phyloP scores from a whole-genome alignment of 768 basidiomycete genomes.

The Cubamyces sp. region DNA sequence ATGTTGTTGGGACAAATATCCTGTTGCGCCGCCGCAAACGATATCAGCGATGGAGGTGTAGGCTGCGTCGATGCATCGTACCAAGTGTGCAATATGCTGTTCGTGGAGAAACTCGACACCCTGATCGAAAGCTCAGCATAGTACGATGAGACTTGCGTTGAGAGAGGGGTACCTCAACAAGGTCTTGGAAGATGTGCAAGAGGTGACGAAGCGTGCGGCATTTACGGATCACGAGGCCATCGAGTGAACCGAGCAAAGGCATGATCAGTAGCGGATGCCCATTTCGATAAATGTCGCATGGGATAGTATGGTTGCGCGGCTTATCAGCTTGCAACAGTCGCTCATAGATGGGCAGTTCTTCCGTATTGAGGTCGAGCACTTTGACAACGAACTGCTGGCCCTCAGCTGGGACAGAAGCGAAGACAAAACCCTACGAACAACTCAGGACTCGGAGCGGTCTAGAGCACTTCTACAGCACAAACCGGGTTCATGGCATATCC shows the following conservation, averaged over 20 bases:
- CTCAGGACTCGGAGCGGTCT: too few species aligned
- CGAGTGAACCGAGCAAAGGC: background rate
- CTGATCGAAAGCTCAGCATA: too few species aligned
- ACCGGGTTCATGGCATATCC: too few species aligned
- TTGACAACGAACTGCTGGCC: background rate
- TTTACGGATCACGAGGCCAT: background rate
- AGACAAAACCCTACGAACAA: too few species aligned
- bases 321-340: background rate
- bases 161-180: background rate
- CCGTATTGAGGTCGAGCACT: background rate
- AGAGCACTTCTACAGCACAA: too few species aligned
- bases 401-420: too few species aligned
- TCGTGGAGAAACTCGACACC: slow-evolving; percentile 1
- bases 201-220: background rate
- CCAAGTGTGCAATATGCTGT: background rate
- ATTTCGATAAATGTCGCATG: background rate
- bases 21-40: too few species aligned
- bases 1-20: too few species aligned
- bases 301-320: background rate
- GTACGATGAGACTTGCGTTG: too few species aligned
- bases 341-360: background rate
- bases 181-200: background rate
- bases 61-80: too few species aligned
- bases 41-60: too few species aligned
- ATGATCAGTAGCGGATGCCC: background rate